Percentiles rank a stretch among this genome's conserved stretches.
Conservation (phyloP, 1,284 basidiomycete genomes). For the Heliocybe sulcata region DNA sequence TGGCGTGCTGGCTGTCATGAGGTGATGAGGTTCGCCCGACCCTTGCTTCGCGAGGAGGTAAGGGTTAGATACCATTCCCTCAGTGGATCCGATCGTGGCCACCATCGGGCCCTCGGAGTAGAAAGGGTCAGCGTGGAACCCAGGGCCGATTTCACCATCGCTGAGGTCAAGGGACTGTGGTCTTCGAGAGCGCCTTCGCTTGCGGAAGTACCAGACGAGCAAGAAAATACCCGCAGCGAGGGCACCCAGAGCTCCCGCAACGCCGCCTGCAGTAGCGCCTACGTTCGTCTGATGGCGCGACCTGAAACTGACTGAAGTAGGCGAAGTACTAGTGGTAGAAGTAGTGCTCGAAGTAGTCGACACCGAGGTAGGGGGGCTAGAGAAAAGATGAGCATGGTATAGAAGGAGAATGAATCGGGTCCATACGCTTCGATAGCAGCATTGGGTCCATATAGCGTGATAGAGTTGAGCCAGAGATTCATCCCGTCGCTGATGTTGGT, state of each 20-base stretch:
- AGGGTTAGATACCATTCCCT: not conserved
- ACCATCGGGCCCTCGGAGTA: not conserved
- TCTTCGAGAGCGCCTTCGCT: not conserved
- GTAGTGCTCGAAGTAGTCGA: not conserved
- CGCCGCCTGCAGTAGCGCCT: conserved; percentile 6
- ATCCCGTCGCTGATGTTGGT: conserved; percentile 15
- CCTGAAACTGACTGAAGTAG: not conserved
- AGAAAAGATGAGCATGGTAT: not conserved
- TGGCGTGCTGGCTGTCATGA: not conserved
- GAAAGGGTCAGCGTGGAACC: not conserved
- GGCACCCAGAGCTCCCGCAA: conserved; percentile 1
- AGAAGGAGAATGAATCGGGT: too few relatives aligned
- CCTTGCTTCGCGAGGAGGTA: not conserved
- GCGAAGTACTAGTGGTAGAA: too few relatives aligned
- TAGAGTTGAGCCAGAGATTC: conserved; percentile 14
- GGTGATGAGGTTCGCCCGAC: not conserved
- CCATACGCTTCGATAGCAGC: not conserved
- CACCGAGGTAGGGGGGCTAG: not conserved
- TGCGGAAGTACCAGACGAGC: not conserved
- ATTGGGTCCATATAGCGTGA: conserved; percentile 11
- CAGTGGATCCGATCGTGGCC: not conserved
- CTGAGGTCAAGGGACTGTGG: not conserved
- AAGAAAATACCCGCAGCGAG: not conserved
- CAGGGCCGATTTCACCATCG: not conserved
- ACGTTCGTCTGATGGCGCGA: conserved; percentile 2